phyloP scores from a whole-genome alignment of 345 rosid species.

The Pistacia atlantica region DNA sequence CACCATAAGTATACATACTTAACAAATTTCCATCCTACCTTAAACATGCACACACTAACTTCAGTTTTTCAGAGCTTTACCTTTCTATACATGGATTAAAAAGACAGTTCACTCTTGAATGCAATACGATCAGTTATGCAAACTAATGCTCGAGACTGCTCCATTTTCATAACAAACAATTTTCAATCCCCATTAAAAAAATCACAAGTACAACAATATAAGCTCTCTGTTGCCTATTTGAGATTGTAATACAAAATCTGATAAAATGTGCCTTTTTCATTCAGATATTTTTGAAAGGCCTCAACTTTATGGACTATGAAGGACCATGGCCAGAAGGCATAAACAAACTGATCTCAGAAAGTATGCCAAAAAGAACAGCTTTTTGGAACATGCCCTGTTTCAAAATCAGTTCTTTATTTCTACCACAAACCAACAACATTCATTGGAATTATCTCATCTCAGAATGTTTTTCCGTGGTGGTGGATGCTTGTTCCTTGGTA shows the following conservation, averaged over 20 bases:
- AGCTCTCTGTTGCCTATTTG: background rate
- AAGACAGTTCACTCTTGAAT: background rate
- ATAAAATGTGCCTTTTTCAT: background rate
- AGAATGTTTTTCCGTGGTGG: conserved; percentile 23
- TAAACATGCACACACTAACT: background rate
- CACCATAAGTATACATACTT: no score
- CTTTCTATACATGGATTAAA: background rate
- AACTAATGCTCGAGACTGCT: background rate
- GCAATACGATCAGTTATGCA: no score
- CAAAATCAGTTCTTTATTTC: background rate
- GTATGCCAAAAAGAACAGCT: background rate
- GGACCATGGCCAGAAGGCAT: background rate
- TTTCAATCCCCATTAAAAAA: background rate
- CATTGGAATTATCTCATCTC: conserved; percentile 19
- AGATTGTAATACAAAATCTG: background rate
- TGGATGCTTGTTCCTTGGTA: conserved; percentile 26
- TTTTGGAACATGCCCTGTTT: background rate
- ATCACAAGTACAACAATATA: background rate
- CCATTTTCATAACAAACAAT: background rate
- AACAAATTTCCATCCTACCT: background rate
- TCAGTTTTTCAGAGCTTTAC: background rate
- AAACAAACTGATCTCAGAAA: background rate
- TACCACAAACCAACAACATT: background rate
- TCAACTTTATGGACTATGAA: background rate
- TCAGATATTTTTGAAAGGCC: background rate